Conservation (phyloP, 2,329 filamentous ascomycete genomes). For the Diplodia corticola region DNA sequence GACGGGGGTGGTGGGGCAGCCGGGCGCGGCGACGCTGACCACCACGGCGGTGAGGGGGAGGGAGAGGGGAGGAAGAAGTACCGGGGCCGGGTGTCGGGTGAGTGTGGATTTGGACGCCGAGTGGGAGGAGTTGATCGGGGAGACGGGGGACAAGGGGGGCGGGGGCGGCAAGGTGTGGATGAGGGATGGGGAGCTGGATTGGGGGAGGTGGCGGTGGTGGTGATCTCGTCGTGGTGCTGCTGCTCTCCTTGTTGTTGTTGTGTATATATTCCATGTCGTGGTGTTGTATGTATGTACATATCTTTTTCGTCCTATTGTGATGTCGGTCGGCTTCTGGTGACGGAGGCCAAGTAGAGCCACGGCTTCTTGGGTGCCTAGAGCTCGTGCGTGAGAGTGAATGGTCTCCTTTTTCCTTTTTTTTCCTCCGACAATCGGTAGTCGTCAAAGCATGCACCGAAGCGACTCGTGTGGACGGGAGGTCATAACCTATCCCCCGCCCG, state of each 20-base stretch:
- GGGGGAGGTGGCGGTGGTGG: constrained; percentile 11
- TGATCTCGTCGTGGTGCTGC: too few relatives aligned
- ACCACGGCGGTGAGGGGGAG: not conserved
- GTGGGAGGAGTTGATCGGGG: constrained; percentile 4
- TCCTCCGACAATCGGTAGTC: too few relatives aligned
- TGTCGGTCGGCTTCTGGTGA: not conserved
- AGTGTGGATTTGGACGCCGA: not conserved
- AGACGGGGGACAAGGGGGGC: not conserved
- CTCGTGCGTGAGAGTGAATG: too few relatives aligned
- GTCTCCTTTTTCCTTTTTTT: too few relatives aligned
- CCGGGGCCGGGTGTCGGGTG: not conserved
- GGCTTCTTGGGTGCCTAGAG: not conserved
- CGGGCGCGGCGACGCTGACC: not conserved
- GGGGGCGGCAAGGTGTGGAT: not conserved
- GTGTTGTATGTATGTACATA: not conserved
- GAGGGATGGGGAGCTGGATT: constrained; percentile 17
- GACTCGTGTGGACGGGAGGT: too few relatives aligned
- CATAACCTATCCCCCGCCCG: too few relatives aligned
- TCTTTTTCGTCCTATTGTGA: too few relatives aligned
- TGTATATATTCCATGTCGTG: not conserved
- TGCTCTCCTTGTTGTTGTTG: too few relatives aligned
- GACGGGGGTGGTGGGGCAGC: not conserved
- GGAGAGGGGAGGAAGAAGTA: too few relatives aligned
- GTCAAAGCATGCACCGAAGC: too few relatives aligned
- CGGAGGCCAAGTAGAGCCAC: too few relatives aligned